A percentile compares a stretch with the other conserved stretches of the same genome.
phyloP scores from a whole-genome alignment of 805 yeast genomes.

The Cyberlindnera saturnus region DNA sequence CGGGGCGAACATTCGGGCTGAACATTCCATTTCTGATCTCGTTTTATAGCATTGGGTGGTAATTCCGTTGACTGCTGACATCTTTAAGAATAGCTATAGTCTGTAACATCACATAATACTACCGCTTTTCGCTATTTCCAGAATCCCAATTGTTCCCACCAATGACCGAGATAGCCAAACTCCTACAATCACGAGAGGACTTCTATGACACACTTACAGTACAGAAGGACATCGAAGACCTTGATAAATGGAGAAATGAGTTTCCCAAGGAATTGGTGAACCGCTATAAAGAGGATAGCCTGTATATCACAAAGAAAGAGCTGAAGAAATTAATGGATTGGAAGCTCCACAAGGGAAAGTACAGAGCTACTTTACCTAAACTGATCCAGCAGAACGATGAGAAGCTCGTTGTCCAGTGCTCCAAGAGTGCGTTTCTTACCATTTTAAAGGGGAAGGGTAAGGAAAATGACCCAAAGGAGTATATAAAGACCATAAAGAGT shows the following conservation, averaged over 20 bases:
- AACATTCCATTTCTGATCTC: no score
- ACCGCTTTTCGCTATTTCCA: no score
- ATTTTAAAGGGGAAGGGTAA: conserved; percentile 1
- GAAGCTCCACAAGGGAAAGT: conserved; percentile 24
- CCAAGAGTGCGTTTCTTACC: conserved; percentile 9
- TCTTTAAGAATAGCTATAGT: no score
- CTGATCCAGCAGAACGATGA: conserved; percentile 18
- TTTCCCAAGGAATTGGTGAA: conserved; percentile 5
- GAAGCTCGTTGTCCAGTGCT: conserved; percentile 6
- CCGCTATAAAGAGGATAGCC: conserved; percentile 2
- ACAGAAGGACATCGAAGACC: conserved; percentile 5
- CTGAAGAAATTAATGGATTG: conserved; percentile 20
- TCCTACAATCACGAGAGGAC: conserved; percentile 1
- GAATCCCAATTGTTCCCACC: no score
- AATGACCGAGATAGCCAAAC: neutral
- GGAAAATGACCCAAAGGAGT: conserved; percentile 1
- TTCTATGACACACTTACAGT: conserved; percentile 7
- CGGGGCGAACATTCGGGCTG: no score
- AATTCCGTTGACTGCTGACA: no score
- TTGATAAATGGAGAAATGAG: conserved; percentile 20
- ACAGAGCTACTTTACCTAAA: conserved; percentile 20
- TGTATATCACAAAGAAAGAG: conserved; percentile 14
- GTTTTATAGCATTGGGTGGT: no score
- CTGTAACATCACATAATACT: no score
- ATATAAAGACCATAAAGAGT: conserved; percentile 7